Conservation (phyloP, 2,329 filamentous ascomycete species). For the Hypoxylon sp. region DNA sequence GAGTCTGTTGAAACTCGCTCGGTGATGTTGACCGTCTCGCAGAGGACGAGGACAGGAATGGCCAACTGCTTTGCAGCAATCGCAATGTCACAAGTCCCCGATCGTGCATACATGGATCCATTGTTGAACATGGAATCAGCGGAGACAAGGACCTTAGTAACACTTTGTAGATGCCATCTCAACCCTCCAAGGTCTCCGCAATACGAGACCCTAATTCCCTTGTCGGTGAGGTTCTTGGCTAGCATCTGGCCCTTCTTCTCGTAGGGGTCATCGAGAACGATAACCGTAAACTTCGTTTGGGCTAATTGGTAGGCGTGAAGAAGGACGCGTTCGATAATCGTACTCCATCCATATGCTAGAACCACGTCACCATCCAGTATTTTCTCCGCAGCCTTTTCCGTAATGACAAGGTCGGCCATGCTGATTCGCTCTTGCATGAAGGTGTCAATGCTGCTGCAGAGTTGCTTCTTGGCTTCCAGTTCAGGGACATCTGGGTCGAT, state of each 20-base stretch:
- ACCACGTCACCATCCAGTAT: conserved; percentile 84
- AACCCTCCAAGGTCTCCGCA: conserved; percentile 79
- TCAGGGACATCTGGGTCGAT: conserved; percentile 89
- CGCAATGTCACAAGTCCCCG: conserved; percentile 87
- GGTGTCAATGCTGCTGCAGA: conserved; percentile 83
- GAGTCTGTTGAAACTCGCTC: conserved; percentile 88
- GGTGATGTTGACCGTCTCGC: conserved; percentile 93
- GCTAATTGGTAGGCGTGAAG: conserved; percentile 71
- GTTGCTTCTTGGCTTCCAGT: conserved; percentile 77
- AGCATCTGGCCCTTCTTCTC: conserved; percentile 64
- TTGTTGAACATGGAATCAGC: conserved; percentile 97
- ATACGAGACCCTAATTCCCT: conserved; percentile 82
- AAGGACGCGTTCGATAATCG: conserved; percentile 84
- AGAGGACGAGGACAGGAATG: conserved; percentile 86
- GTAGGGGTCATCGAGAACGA: conserved; percentile 78
- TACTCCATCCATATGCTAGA: conserved; percentile 86
- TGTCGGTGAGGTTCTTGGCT: conserved; percentile 71
- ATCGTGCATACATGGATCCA: conserved; percentile 85
- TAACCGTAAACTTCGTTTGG: conserved; percentile 82
- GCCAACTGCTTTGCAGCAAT: conserved; percentile 80
- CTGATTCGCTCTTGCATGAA: conserved; percentile 92
- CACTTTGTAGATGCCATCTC: conserved; percentile 72
- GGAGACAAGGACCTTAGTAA: conserved; percentile 80
- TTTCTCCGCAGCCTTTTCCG: conserved; percentile 75
- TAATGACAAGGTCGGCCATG: conserved; percentile 86